Percentiles rank a stretch among this genome's conserved stretches.
These are phyloP conservation scores for Tephrocybe sp. DNA, from an alignment of 768 basidiomycete species.

Conservation along the genomic window DNA sequence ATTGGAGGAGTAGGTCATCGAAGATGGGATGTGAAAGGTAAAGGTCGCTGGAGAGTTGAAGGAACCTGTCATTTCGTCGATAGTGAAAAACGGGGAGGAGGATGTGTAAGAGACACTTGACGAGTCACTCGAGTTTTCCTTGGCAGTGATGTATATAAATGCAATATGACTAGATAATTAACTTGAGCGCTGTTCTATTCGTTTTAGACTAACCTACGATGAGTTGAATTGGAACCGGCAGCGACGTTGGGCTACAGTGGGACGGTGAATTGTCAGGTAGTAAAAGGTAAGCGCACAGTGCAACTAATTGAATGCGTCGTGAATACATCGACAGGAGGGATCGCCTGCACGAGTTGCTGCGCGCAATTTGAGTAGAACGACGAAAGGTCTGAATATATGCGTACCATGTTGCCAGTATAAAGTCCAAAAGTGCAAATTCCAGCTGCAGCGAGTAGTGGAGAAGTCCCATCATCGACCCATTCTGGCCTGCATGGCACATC, in stretches of 20 bases:
- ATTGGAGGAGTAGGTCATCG: no score
- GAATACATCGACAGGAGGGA: conserved; percentile 56
- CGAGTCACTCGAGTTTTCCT: conserved; percentile 25
- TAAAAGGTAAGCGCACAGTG: conserved; percentile 39
- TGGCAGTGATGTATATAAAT: conserved; percentile 43
- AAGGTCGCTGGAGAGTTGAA: conserved; percentile 52
- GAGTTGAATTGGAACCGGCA: conserved; percentile 55
- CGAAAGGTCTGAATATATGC: conserved; percentile 15
- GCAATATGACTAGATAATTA: conserved; percentile 55
- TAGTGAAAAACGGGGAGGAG: conserved; percentile 59
- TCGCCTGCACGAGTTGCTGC: conserved; percentile 59
- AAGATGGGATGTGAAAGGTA: conserved; percentile 37
- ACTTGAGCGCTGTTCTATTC: neutral
- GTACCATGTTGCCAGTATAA: conserved; percentile 56
- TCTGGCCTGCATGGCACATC: conserved; percentile 52
- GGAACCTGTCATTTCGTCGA: conserved; percentile 63
- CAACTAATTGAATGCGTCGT: conserved; percentile 48
- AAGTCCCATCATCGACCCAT: conserved; percentile 65
- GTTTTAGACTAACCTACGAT: conserved; percentile 67
- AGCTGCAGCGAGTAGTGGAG: conserved; percentile 48
- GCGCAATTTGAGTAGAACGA: neutral
- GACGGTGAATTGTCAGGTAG: neutral
- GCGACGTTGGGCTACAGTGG: conserved; percentile 48
- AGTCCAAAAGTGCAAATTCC: conserved; percentile 56
- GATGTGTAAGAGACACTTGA: conserved; percentile 30